A percentile compares a stretch with the other conserved stretches of the same genome.
Conservation (phyloP, 2,329 filamentous ascomycete species). For the Fusarium devonianum region DNA sequence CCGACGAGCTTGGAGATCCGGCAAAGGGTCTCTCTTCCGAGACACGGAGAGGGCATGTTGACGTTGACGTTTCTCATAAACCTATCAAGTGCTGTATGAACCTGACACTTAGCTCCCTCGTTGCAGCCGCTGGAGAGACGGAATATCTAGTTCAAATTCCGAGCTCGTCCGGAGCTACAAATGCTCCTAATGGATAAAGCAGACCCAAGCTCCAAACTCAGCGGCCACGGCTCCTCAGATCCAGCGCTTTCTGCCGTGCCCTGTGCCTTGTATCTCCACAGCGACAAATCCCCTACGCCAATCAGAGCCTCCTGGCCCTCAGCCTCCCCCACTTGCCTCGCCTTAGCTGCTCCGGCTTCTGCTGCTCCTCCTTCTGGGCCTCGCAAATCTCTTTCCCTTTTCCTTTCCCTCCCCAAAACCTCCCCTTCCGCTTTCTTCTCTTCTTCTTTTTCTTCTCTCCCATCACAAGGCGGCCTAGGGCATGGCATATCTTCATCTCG, state of each 20-base stretch:
- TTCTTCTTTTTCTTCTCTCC: conserved; percentile 13
- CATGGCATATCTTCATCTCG: conserved; percentile 52
- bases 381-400: conserved; percentile 34
- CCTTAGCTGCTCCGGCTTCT: conserved; percentile 18
- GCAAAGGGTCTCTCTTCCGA: conserved; percentile 5
- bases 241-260: background rate
- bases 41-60: conserved; percentile 2
- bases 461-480: conserved; percentile 36
- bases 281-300: conserved; percentile 6
- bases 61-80: background rate
- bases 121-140: background rate
- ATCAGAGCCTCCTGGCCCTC: background rate
- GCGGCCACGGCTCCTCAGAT: no score
- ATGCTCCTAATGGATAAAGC: background rate
- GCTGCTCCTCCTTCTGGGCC: conserved; percentile 21
- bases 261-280: conserved; percentile 4
- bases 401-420: conserved; percentile 22
- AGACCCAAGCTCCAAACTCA: background rate
- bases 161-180: conserved; percentile 18
- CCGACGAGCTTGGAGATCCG: conserved; percentile 2
- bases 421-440: conserved; percentile 9
- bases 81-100: no score
- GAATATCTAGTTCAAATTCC: conserved; percentile 2
- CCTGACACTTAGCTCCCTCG: background rate
- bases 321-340: conserved; percentile 25